Conservation (phyloP, 2,329 filamentous ascomycete genomes). For the Botryotinia calthae region DNA sequence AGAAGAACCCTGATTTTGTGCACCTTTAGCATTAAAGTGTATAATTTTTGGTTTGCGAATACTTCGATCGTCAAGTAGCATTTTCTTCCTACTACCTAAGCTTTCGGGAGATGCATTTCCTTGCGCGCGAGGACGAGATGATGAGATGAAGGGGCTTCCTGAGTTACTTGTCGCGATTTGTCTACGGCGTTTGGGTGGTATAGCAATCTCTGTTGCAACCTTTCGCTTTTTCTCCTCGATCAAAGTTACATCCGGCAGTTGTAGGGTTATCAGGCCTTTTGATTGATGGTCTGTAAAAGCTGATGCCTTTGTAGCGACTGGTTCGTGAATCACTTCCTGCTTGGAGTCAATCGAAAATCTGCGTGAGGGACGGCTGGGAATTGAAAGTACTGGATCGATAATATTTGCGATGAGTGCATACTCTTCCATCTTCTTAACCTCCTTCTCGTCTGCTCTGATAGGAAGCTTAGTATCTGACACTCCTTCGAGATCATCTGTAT, state of each 20-base stretch:
- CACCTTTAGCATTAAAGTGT: slow-evolving; percentile 26
- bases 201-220: neutral
- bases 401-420: neutral
- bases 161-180: neutral
- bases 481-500: neutral
- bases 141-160: neutral
- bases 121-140: neutral
- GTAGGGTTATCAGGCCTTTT: neutral
- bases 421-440: too few species aligned
- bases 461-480: neutral
- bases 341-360: neutral
- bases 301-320: neutral
- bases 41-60: slow-evolving; percentile 29
- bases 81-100: neutral
- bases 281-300: neutral
- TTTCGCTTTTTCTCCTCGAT: slow-evolving; percentile 19
- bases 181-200: slow-evolving; percentile 8
- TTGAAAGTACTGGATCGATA: neutral
- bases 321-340: neutral
- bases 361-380: neutral
- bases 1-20: slow-evolving; percentile 31
- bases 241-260: neutral
- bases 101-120: neutral
- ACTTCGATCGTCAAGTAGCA: slow-evolving; percentile 23
- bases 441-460: neutral